Conservation (phyloP, 176 grass and related monocot genomes). For the Aechmea fasciata region DNA sequence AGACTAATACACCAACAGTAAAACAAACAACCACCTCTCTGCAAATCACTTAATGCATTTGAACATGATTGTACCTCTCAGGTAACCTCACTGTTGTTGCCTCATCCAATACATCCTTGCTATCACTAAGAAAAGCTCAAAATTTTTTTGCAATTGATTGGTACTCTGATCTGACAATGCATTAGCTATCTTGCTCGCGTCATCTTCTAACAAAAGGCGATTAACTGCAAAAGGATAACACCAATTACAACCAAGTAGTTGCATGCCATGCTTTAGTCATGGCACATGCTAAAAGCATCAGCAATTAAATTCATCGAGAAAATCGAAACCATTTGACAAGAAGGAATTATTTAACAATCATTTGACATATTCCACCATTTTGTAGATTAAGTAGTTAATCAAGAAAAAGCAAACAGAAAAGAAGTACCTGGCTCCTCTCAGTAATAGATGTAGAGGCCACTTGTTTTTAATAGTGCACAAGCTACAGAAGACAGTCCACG, state of each 20-base stretch:
- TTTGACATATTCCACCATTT: too few relatives aligned
- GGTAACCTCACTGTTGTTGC: constrained; percentile 79
- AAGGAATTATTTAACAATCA: too few relatives aligned
- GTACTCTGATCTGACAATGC: constrained; percentile 39
- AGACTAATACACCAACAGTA: too few relatives aligned
- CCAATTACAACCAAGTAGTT: background rate
- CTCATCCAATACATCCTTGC: constrained; percentile 95
- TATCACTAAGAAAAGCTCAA: constrained; percentile 85
- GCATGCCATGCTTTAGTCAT: background rate
- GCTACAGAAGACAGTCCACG: too few relatives aligned
- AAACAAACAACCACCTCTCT: too few relatives aligned
- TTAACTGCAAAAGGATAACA: constrained; percentile 55
- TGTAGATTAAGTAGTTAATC: too few relatives aligned
- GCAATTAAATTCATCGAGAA: background rate
- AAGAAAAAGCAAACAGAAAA: too few relatives aligned
- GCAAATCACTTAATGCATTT: background rate
- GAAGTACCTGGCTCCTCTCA: too few relatives aligned
- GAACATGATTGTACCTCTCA: constrained; percentile 48
- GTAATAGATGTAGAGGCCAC: too few relatives aligned
- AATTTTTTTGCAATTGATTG: constrained; percentile 67
- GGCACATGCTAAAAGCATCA: background rate
- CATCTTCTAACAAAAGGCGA: constrained; percentile 87
- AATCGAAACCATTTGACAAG: too few relatives aligned
- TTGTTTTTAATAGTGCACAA: too few relatives aligned
- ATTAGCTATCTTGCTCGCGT: constrained; percentile 29